Conservation (phyloP, 2,329 filamentous ascomycete genomes). For the Fusarium sp. region DNA sequence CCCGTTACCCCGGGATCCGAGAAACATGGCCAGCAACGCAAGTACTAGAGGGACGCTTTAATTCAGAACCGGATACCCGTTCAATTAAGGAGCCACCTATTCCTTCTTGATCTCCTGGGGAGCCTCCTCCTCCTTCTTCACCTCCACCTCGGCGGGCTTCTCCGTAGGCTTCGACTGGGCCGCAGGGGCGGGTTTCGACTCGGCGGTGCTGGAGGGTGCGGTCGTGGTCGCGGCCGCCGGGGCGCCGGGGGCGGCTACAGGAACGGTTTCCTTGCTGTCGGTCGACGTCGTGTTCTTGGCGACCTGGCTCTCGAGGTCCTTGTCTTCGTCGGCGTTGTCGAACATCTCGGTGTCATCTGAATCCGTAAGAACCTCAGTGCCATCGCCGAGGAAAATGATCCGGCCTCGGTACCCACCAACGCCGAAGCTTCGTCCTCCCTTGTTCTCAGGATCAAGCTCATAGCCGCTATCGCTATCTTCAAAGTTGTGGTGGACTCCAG, state of each 20-base stretch:
- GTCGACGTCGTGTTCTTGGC: conserved; percentile 64
- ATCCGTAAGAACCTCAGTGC: conserved; percentile 90
- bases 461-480: conserved; percentile 84
- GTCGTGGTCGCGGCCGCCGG: conserved; percentile 27
- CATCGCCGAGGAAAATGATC: conserved; percentile 95
- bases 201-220: conserved; percentile 24
- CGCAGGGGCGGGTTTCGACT: conserved; percentile 42
- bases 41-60: conserved; percentile 22
- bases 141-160: conserved; percentile 36
- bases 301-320: conserved; percentile 87
- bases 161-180: conserved; percentile 37
- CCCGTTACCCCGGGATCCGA: conserved; percentile 25
- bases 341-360: conserved; percentile 94
- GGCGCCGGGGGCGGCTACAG: conserved; percentile 37
- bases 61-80: conserved; percentile 31
- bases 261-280: conserved; percentile 38
- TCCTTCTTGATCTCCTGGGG: conserved; percentile 51
- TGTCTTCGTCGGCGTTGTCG: conserved; percentile 86
- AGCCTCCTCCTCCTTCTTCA: conserved; percentile 42
- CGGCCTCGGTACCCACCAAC: conserved; percentile 81
- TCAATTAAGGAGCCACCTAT: conserved; percentile 47
- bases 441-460: conserved; percentile 78
- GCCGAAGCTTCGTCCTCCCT: conserved; percentile 69
- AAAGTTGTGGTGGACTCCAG: conserved; percentile 84
- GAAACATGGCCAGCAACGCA: conserved; percentile 36